Evolutionary conservation across 257 asterid genomes (phyloP).

Genomic region (Misopates orontium): DNA sequence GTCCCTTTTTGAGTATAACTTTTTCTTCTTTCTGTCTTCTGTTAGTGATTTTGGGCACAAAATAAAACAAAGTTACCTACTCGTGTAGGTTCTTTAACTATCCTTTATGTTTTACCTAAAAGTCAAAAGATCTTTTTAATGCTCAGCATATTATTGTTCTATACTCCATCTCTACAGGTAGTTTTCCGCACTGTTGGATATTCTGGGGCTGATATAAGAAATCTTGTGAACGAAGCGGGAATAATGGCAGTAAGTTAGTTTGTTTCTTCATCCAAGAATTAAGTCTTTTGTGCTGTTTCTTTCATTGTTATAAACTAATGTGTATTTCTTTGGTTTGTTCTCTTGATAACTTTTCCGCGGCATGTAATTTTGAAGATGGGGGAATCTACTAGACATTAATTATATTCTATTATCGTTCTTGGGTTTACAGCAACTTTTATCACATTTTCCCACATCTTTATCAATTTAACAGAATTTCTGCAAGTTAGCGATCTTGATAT

Average conservation of each 20-base stretch:
- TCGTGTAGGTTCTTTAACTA: slow-evolving; percentile 20
- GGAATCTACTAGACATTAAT: not conserved
- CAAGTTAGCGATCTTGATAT: slow-evolving; percentile 7
- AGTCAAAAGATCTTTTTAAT: slow-evolving; percentile 4
- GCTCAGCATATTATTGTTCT: slow-evolving; percentile 16
- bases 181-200: slow-evolving; percentile 98
- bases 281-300: no score
- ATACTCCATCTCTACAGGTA: slow-evolving; percentile 57
- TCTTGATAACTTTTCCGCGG: slow-evolving; percentile 11
- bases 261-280: slow-evolving; percentile 20
- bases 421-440: not conserved
- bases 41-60: slow-evolving; percentile 22
- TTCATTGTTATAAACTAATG: not conserved
- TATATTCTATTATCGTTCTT: not conserved
- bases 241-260: slow-evolving; percentile 94
- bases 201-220: slow-evolving; percentile 97
- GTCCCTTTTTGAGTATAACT: slow-evolving; percentile 5
- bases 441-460: not conserved
- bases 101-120: not conserved
- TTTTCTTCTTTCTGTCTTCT: slow-evolving; percentile 11
- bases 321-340: slow-evolving; percentile 23
- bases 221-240: slow-evolving; percentile 94
- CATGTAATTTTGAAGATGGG: not conserved
- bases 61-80: slow-evolving; percentile 14
- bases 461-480: slow-evolving; percentile 5